These are phyloP conservation scores for Fistulinella cinereoalba DNA, from an alignment of 1,284 basidiomycete species.

Conservation along the genomic window DNA sequence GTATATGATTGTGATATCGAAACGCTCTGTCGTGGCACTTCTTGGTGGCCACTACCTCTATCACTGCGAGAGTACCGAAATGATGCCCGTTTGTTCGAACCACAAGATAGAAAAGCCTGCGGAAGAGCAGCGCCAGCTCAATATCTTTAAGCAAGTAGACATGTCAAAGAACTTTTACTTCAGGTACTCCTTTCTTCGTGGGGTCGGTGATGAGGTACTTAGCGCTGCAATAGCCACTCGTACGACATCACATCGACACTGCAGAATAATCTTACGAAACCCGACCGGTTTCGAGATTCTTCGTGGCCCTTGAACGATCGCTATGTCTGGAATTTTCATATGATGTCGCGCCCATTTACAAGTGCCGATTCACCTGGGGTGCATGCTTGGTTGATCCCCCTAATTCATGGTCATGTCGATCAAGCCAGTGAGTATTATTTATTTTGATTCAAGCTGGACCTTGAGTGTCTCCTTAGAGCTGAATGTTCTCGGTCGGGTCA, in stretches of 20 bases:
- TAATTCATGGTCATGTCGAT: slow-evolving; percentile 96
- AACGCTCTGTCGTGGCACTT: slow-evolving; percentile 89
- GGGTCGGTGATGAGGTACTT: background rate
- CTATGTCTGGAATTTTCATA: slow-evolving; percentile 95
- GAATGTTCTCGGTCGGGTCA: slow-evolving; percentile 84
- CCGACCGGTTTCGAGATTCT: slow-evolving; percentile 40
- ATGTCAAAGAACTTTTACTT: slow-evolving; percentile 99
- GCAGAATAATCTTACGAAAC: slow-evolving; percentile 86
- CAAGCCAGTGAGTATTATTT: slow-evolving; percentile 80
- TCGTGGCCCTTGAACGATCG: slow-evolving; percentile 80
- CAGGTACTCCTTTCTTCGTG: slow-evolving; percentile 52
- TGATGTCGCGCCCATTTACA: slow-evolving; percentile 71
- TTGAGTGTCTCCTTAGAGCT: slow-evolving; percentile 60
- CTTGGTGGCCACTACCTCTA: slow-evolving; percentile 97
- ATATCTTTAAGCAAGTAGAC: slow-evolving; percentile 96
- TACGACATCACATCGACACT: slow-evolving; percentile 96
- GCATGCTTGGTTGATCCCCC: slow-evolving; percentile 81
- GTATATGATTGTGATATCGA: slow-evolving; percentile 90
- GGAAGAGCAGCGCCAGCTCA: slow-evolving; percentile 84
- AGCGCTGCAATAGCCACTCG: slow-evolving; percentile 65
- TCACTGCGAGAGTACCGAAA: slow-evolving; percentile 92
- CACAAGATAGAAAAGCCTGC: slow-evolving; percentile 79
- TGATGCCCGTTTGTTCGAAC: slow-evolving; percentile 70
- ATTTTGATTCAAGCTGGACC: background rate
- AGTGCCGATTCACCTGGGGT: slow-evolving; percentile 25